Percentiles rank a stretch among this genome's conserved stretches.
phyloP scores from a whole-genome alignment of 768 basidiomycete genomes.

The Serendipita vermifera region DNA sequence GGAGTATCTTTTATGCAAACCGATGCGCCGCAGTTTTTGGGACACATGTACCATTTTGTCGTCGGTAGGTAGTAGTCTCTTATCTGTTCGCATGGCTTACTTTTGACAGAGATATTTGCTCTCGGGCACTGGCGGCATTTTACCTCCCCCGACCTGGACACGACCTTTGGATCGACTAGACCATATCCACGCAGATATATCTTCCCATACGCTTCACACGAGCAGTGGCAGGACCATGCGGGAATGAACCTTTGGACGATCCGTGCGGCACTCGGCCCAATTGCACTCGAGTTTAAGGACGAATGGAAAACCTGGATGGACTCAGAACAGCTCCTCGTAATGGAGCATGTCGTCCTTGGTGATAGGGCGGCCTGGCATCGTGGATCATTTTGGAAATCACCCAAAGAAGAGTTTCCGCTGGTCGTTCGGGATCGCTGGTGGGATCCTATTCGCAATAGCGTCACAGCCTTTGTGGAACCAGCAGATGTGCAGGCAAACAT shows the following conservation, averaged over 20 bases:
- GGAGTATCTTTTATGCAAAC: neutral
- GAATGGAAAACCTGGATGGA: conserved; percentile 75
- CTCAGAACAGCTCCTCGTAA: conserved; percentile 55
- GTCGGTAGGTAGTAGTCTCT: neutral
- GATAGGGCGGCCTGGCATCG: conserved; percentile 53
- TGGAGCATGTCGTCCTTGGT: conserved; percentile 74
- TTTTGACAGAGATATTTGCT: neutral
- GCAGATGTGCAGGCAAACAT: conserved; percentile 24
- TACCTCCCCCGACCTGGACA: neutral
- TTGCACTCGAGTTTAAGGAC: conserved; percentile 59
- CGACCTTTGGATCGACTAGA: neutral
- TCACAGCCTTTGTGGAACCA: conserved; percentile 27
- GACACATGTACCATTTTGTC: neutral
- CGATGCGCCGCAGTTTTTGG: neutral
- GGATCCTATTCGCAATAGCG: conserved; percentile 22
- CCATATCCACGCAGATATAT: conserved; percentile 44
- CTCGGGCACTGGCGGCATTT: conserved; percentile 1
- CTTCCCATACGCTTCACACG: conserved; percentile 60
- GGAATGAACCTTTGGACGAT: conserved; percentile 82
- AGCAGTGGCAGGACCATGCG: conserved; percentile 83
- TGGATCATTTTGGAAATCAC: neutral
- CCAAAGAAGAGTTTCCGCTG: conserved; percentile 42
- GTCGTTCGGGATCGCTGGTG: conserved; percentile 76
- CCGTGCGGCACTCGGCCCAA: conserved; percentile 65
- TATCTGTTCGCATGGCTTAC: neutral